Evolutionary conservation across 805 yeast genomes (phyloP).

Genomic region (Hanseniaspora occidentalis): DNA sequence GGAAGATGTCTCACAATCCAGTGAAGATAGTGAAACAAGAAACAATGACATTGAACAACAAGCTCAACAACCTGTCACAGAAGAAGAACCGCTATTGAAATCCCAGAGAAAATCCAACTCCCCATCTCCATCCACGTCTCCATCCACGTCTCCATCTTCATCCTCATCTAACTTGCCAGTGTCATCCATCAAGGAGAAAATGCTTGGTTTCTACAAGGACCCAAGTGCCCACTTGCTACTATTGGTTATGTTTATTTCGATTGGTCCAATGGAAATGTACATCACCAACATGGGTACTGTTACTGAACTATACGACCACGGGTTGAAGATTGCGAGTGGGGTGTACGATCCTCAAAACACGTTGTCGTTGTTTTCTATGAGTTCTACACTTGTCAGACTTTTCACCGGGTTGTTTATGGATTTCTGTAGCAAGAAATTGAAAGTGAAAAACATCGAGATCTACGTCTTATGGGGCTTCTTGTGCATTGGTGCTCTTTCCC

Average conservation of each 20-base stretch:
- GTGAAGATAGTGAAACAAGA: slow-evolving; percentile 12
- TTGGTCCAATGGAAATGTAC: slow-evolving; percentile 81
- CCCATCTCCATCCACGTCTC: too few species aligned
- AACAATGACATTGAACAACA: background rate
- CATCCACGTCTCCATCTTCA: too few species aligned
- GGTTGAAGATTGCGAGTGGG: too few species aligned
- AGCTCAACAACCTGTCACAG: background rate
- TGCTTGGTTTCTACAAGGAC: background rate
- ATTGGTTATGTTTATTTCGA: slow-evolving; percentile 45
- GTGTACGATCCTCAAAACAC: slow-evolving; percentile 13
- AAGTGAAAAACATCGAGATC: slow-evolving; percentile 16
- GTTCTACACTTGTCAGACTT: slow-evolving; percentile 59
- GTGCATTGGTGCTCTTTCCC: slow-evolving; percentile 26
- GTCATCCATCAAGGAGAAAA: slow-evolving; percentile 3
- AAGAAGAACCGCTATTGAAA: too few species aligned
- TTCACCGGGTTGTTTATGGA: slow-evolving; percentile 61
- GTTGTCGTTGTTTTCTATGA: slow-evolving; percentile 8
- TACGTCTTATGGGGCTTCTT: slow-evolving; percentile 24
- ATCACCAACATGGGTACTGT: slow-evolving; percentile 75
- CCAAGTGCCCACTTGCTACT: slow-evolving; percentile 44
- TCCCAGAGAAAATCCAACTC: too few species aligned
- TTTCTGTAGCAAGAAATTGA: slow-evolving; percentile 24
- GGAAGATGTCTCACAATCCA: slow-evolving; percentile 11
- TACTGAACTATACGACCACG: slow-evolving; percentile 24
- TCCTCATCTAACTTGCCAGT: too few species aligned